These are phyloP conservation scores for Lachnellula arida DNA, from an alignment of 2,329 filamentous ascomycete genomes.

Conservation along the genomic window DNA sequence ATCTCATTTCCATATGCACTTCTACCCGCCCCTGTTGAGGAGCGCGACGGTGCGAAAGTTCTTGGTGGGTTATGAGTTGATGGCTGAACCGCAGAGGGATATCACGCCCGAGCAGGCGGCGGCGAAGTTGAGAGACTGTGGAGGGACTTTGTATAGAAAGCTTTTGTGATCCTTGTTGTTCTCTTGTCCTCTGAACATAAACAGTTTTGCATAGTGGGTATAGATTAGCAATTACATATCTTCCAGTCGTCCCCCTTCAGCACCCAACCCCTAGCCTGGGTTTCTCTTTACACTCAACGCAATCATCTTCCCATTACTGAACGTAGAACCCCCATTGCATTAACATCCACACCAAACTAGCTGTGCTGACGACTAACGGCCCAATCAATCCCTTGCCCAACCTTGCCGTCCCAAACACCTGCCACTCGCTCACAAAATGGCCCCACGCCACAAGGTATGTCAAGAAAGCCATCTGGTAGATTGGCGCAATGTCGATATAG, in stretches of 20 bases:
- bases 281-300: not conserved
- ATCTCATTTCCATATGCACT: slow-evolving; percentile 94
- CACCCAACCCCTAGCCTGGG: not conserved
- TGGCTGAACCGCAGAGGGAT: slow-evolving; percentile 96
- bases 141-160: slow-evolving; percentile 79
- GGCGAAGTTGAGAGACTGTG: slow-evolving; percentile 66
- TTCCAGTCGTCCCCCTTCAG: not conserved
- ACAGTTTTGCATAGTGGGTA: not conserved
- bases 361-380: slow-evolving; percentile 48
- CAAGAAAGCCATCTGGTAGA: slow-evolving; percentile 61
- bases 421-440: slow-evolving; percentile 64
- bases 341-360: slow-evolving; percentile 55
- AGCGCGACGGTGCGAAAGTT: slow-evolving; percentile 96
- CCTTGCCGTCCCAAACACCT: slow-evolving; percentile 70
- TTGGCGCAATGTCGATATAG: slow-evolving; percentile 52
- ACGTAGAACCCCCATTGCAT: slow-evolving; percentile 69
- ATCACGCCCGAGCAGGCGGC: slow-evolving; percentile 97
- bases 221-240: slow-evolving; percentile 8
- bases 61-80: slow-evolving; percentile 90
- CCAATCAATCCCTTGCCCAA: slow-evolving; percentile 54
- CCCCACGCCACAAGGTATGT: slow-evolving; percentile 59
- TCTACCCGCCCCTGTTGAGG: slow-evolving; percentile 88
- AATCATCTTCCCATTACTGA: slow-evolving; percentile 28
- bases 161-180: slow-evolving; percentile 12
- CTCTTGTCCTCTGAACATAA: not conserved